These are phyloP conservation scores for Mortierella sp. DNA, from an alignment of 371 early-diverging fungal species.

Conservation along the genomic window DNA sequence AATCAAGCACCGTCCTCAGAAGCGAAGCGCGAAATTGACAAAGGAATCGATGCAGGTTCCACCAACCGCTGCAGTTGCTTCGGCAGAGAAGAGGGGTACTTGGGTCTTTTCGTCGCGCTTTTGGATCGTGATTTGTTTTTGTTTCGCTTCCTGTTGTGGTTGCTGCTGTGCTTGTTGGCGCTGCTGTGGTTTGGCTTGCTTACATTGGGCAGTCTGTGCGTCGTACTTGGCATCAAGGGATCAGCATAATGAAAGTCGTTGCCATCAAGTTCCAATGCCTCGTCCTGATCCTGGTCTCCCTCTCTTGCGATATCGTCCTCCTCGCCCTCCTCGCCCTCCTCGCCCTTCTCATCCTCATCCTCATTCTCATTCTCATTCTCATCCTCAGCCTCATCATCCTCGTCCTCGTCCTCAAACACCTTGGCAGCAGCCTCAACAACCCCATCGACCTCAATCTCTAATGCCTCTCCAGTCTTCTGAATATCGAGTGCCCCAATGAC, in stretches of 20 bases:
- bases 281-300: neutral
- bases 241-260: conserved; percentile 17
- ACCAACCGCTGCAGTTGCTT: conserved; percentile 16
- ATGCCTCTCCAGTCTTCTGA: neutral
- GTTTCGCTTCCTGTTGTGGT: neutral
- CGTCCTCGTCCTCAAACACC: neutral
- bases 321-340: neutral
- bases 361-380: conserved; percentile 13
- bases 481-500: neutral
- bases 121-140: neutral
- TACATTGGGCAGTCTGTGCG: neutral
- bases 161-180: neutral
- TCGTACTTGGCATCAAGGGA: neutral
- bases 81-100: neutral
- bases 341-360: conserved; percentile 11
- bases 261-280: neutral
- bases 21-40: conserved; percentile 42
- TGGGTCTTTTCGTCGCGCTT: conserved; percentile 10
- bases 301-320: conserved; percentile 1
- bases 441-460: neutral
- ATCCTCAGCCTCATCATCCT: neutral
- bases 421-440: neutral
- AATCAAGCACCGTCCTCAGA: conserved; percentile 41
- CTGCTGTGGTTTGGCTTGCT: neutral
- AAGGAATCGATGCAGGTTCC: conserved; percentile 45